A percentile compares a stretch with the other conserved stretches of the same genome.
Conservation (phyloP, 306 rosid species). For the Canavalia ensiformis region DNA sequence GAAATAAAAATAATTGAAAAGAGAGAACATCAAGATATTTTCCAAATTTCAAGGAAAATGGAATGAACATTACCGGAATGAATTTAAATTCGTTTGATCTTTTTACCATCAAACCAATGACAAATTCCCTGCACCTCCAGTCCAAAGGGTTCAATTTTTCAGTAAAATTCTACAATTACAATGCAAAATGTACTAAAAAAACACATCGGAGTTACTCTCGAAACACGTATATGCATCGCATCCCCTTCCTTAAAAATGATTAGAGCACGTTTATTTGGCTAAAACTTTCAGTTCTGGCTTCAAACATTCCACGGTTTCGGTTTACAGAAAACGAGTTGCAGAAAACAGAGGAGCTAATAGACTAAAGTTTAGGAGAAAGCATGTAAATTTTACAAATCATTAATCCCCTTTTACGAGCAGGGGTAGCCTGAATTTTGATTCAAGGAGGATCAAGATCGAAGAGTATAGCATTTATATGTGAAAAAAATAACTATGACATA, state of each 20-base stretch:
- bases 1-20: too few relatives aligned
- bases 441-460: too few relatives aligned
- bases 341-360: neutral
- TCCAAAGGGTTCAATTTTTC: conserved; percentile 19
- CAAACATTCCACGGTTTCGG: neutral
- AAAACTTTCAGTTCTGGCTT: neutral
- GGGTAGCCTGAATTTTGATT: too few relatives aligned
- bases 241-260: neutral
- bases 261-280: neutral
- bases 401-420: too few relatives aligned
- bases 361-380: conserved; percentile 18
- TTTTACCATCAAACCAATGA: conserved; percentile 67
- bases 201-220: neutral
- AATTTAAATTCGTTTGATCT: conserved; percentile 59
- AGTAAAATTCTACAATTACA: neutral
- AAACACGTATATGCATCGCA: neutral
- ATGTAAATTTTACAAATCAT: conserved; percentile 31
- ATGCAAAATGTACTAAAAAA: neutral
- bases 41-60: conserved; percentile 1
- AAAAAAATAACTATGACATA: too few relatives aligned
- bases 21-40: neutral
- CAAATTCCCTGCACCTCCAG: conserved; percentile 58
- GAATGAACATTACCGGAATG: neutral
- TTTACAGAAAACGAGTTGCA: neutral
- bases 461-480: too few relatives aligned